Percentiles rank a stretch among this genome's conserved stretches.
Conservation (phyloP, 257 asterid genomes). For the Ehretia macrophylla region DNA sequence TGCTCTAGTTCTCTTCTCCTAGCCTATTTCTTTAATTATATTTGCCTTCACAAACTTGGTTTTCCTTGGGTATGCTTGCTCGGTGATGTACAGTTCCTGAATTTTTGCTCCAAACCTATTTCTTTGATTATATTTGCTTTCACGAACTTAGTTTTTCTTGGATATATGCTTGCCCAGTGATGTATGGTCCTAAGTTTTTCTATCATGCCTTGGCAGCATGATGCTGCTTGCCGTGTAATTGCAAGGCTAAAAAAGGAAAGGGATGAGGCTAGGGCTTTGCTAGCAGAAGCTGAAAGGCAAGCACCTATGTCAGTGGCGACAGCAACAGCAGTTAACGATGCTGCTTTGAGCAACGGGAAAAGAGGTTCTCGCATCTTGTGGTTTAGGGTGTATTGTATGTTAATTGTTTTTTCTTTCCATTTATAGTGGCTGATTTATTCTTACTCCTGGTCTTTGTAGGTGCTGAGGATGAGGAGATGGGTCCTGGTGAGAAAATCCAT, state of each 20-base stretch:
- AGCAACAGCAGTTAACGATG: constrained; percentile 35
- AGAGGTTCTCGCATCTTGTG: constrained; percentile 51
- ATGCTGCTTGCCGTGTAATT: constrained; percentile 99
- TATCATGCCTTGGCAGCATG: constrained; percentile 61
- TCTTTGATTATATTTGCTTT: background rate
- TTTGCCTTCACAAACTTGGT: background rate
- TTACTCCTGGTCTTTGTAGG: constrained; percentile 38
- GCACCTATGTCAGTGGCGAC: constrained; percentile 51
- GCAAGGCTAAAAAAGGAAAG: constrained; percentile 97
- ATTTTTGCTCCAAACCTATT: background rate
- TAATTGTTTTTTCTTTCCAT: background rate
- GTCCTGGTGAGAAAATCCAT: constrained; percentile 65
- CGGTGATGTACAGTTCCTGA: constrained; percentile 7
- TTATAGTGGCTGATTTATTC: constrained; percentile 17
- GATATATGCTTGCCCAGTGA: background rate
- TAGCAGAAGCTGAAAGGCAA: constrained; percentile 87
- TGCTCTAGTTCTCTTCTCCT: background rate
- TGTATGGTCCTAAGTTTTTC: constrained; percentile 4
- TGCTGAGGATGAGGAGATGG: constrained; percentile 70
- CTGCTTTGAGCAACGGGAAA: constrained; percentile 82
- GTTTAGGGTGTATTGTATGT: background rate
- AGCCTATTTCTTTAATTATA: background rate
- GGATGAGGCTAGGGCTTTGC: constrained; percentile 82
- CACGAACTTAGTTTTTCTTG: background rate
- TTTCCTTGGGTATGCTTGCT: background rate